Evolutionary conservation across 2,329 filamentous ascomycete genomes (phyloP).

Genomic region (Colletotrichum eremochloae): DNA sequence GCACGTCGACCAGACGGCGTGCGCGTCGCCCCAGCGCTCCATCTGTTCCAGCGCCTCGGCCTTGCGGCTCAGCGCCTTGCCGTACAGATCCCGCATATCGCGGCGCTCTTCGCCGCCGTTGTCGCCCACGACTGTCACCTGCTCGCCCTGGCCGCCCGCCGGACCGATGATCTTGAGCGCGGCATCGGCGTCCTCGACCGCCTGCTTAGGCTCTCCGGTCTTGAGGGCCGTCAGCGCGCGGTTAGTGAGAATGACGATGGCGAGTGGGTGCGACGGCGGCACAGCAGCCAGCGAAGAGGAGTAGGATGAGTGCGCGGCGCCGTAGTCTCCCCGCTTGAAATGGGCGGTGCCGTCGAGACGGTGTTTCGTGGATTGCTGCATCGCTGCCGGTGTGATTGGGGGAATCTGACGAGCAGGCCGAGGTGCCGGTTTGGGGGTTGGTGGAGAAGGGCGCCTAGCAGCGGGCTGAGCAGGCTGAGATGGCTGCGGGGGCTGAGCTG

Average conservation of each 20-base stretch:
- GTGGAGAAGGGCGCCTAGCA: conserved; percentile 50
- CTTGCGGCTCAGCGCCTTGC: conserved; percentile 93
- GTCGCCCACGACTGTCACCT: conserved; percentile 74
- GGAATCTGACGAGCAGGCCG: conserved; percentile 73
- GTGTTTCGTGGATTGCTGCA: conserved; percentile 82
- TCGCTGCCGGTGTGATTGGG: conserved; percentile 73
- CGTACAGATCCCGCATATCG: conserved; percentile 93
- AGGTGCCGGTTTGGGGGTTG: conserved; percentile 57
- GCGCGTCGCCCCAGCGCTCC: conserved; percentile 92
- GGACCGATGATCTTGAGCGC: conserved; percentile 85
- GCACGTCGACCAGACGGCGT: conserved; percentile 82
- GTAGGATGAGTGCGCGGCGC: conserved; percentile 86
- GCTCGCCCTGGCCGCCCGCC: conserved; percentile 83
- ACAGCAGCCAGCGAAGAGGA: conserved; percentile 80
- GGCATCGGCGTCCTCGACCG: conserved; percentile 85
- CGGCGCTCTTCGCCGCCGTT: conserved; percentile 74
- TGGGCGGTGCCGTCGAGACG: conserved; percentile 86
- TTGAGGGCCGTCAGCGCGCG: conserved; percentile 91
- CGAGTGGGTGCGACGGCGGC: conserved; percentile 83
- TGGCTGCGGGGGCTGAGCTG: conserved; percentile 54
- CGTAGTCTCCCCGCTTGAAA: conserved; percentile 95
- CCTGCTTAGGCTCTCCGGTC: conserved; percentile 89
- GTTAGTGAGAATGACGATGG: conserved; percentile 91
- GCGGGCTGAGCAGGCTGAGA: conserved; percentile 51
- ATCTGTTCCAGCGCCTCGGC: conserved; percentile 96